These are phyloP conservation scores for Umbelopsis sp. DNA, from an alignment of 371 early-diverging fungal species.

Conservation along the genomic window DNA sequence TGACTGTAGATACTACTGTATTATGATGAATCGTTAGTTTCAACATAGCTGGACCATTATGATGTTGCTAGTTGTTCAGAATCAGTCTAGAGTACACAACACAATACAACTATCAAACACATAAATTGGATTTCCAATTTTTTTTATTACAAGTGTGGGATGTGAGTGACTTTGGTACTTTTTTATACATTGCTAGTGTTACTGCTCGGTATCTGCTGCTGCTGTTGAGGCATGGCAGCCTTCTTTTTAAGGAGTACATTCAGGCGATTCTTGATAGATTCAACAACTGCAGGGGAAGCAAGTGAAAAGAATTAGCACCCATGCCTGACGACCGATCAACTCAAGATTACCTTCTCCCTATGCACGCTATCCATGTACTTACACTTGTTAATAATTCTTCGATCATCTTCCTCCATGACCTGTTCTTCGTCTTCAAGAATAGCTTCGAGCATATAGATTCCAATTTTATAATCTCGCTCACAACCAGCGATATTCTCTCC, in stretches of 20 bases:
- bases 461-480: slow-evolving; percentile 76
- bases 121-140: too few species aligned
- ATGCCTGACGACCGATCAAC: too few species aligned
- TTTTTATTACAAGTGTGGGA: too few species aligned
- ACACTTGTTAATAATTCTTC: slow-evolving; percentile 62
- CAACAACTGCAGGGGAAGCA: slow-evolving; percentile 38
- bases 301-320: too few species aligned
- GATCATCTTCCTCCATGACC: slow-evolving; percentile 61
- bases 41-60: too few species aligned
- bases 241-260: slow-evolving; percentile 42
- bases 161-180: background rate
- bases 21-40: too few species aligned
- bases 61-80: too few species aligned
- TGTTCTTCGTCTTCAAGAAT: slow-evolving; percentile 59
- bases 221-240: slow-evolving; percentile 15
- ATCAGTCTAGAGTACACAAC: too few species aligned
- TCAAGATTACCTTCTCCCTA: too few species aligned
- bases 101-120: too few species aligned
- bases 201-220: background rate
- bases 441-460: slow-evolving; percentile 80
- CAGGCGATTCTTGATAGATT: slow-evolving; percentile 51
- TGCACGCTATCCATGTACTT: slow-evolving; percentile 22
- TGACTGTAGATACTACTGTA: too few species aligned
- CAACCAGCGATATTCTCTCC: slow-evolving; percentile 68
- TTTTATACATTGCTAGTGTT: background rate